Percentiles rank a stretch among this genome's conserved stretches.
phyloP scores from a whole-genome alignment of 306 rosid genomes.

The Rubus idaeus region DNA sequence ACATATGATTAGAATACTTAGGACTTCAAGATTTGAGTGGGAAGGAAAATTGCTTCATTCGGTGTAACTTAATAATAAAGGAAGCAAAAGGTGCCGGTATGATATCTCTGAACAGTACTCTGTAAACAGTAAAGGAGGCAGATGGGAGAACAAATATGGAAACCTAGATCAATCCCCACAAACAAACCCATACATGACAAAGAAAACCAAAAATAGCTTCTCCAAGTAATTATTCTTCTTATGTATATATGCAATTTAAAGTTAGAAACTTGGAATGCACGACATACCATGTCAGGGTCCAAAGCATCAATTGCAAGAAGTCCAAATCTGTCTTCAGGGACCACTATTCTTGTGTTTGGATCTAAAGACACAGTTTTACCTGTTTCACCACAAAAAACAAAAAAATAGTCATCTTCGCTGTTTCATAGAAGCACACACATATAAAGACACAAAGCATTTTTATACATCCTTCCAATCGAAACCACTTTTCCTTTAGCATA shows the following conservation, averaged over 20 bases:
- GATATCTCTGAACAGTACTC: background rate
- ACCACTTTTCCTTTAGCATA: background rate
- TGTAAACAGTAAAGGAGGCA: background rate
- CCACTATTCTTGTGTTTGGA: slow-evolving; percentile 53
- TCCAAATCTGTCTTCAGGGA: slow-evolving; percentile 90
- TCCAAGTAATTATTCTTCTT: background rate
- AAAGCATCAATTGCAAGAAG: slow-evolving; percentile 75
- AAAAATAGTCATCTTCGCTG: background rate
- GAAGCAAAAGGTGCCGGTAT: background rate
- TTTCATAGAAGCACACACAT: background rate
- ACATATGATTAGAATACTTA: background rate
- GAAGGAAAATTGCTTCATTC: background rate
- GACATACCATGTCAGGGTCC: slow-evolving; percentile 93
- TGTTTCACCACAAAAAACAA: slow-evolving; percentile 33
- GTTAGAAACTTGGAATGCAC: background rate
- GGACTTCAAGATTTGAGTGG: background rate
- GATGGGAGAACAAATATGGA: background rate
- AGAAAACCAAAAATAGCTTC: background rate
- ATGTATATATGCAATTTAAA: background rate
- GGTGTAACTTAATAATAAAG: background rate
- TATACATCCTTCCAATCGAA: background rate
- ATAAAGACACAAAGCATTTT: background rate
- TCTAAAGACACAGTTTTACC: slow-evolving; percentile 74
- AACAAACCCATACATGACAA: background rate
- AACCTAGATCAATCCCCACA: background rate